Conservation (phyloP, 1,284 basidiomycete species). For the Pisolithus thermaeus region DNA sequence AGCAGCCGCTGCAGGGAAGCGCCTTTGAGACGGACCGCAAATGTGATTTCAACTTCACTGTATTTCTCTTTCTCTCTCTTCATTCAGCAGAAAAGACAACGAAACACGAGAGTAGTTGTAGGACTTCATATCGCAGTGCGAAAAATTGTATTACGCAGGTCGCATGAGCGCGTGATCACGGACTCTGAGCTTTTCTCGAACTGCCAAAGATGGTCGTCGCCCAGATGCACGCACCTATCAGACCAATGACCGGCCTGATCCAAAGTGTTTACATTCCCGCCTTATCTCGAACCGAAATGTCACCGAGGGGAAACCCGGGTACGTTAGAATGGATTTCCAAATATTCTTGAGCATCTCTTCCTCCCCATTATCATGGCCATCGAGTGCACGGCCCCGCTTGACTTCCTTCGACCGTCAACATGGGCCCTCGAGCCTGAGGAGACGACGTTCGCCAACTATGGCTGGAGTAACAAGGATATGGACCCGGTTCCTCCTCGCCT, state of each 20-base stretch:
- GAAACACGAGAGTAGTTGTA: neutral
- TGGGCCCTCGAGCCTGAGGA: constrained; percentile 46
- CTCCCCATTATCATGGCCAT: no score
- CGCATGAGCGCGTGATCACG: neutral
- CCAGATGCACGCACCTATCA: no score
- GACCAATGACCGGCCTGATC: no score
- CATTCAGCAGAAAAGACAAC: neutral
- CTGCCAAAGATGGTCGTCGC: no score
- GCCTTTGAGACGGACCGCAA: constrained; percentile 11
- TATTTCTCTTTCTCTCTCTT: neutral
- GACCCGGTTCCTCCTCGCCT: constrained; percentile 56
- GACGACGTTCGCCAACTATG: constrained; percentile 45
- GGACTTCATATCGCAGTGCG: neutral
- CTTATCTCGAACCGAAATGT: no score
- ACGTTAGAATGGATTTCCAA: no score
- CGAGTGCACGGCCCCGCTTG: neutral
- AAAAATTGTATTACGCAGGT: neutral
- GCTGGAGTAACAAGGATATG: constrained; percentile 72
- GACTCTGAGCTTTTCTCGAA: no score
- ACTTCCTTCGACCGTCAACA: constrained; percentile 22
- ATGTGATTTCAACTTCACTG: neutral
- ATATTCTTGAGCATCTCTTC: no score
- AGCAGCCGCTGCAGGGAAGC: constrained; percentile 23
- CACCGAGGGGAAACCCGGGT: no score
- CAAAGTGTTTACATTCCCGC: no score